These are phyloP conservation scores for Phytophthora sojae DNA, from an alignment of 352 stramenopile genomes.

Conservation along the genomic window DNA sequence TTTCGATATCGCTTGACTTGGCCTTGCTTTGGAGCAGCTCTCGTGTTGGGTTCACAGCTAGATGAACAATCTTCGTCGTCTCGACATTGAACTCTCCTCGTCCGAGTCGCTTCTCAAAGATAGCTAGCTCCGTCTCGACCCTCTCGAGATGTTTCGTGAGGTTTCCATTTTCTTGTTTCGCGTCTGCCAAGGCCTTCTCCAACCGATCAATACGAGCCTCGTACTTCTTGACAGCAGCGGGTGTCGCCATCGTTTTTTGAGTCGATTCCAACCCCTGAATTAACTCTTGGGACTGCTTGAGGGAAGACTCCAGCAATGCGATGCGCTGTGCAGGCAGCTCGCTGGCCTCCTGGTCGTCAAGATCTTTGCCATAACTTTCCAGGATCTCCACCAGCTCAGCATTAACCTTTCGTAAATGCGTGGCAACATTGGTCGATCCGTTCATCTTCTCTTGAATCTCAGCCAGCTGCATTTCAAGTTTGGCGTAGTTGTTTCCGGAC, in stretches of 20 bases:
- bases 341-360: conserved; percentile 42
- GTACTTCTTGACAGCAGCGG: conserved; percentile 50
- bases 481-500: conserved; percentile 51
- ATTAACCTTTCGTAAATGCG: conserved; percentile 63
- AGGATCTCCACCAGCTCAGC: conserved; percentile 70
- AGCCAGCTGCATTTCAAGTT: conserved; percentile 54
- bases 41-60: conserved; percentile 84
- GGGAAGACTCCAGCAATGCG: conserved; percentile 49
- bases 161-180: conserved; percentile 56
- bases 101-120: conserved; percentile 78
- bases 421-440: conserved; percentile 44
- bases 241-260: conserved; percentile 48
- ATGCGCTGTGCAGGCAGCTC: conserved; percentile 44
- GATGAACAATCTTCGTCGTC: conserved; percentile 90
- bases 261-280: conserved; percentile 52
- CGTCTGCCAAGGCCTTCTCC: conserved; percentile 51
- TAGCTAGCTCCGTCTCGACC: conserved; percentile 63
- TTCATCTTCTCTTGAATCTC: conserved; percentile 57
- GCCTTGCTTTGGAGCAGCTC: conserved; percentile 63
- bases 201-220: conserved; percentile 57
- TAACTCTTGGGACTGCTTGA: conserved; percentile 59
- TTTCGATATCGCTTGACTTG: conserved; percentile 48
- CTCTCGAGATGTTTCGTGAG: conserved; percentile 72
- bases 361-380: conserved; percentile 65
- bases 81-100: conserved; percentile 81